Evolutionary conservation across 257 asterid species (phyloP).

Genomic region (Petunia secreta): DNA sequence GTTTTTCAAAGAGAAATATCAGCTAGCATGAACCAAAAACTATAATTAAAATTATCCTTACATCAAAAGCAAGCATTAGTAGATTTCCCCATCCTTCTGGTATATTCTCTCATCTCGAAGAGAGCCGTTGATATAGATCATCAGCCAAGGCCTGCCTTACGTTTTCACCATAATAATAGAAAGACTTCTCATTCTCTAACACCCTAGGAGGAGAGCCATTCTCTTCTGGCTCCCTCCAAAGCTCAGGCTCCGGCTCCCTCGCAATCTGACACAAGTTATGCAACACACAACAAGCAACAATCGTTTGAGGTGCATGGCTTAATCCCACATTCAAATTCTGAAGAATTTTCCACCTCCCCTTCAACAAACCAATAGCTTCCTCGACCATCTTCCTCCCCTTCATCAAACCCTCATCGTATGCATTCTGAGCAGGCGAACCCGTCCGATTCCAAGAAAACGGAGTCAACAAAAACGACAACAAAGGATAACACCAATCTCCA

Average conservation of each 20-base stretch:
- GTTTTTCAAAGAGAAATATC: background rate
- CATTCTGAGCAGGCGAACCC: constrained; percentile 75
- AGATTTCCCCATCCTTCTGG: background rate
- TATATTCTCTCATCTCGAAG: constrained; percentile 63
- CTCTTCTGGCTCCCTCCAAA: constrained; percentile 96
- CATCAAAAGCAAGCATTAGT: constrained; percentile 29
- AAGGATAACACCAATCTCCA: constrained; percentile 89
- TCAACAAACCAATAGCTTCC: constrained; percentile 90
- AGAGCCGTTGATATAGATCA: constrained; percentile 79
- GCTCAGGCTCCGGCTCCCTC: constrained; percentile 95
- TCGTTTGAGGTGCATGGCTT: constrained; percentile 89
- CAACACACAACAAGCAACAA: constrained; percentile 96
- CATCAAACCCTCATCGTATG: constrained; percentile 84
- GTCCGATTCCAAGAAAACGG: constrained; percentile 75
- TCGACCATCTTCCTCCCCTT: constrained; percentile 80
- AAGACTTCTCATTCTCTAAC: constrained; percentile 81
- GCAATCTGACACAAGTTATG: constrained; percentile 97
- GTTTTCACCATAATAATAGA: constrained; percentile 74
- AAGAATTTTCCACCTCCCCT: constrained; percentile 96
- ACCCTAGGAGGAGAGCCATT: constrained; percentile 76
- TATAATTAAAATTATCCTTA: constrained; percentile 37
- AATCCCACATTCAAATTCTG: constrained; percentile 91
- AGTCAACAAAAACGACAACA: constrained; percentile 82
- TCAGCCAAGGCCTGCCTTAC: constrained; percentile 87
- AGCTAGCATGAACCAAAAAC: constrained; percentile 30